phyloP scores from a whole-genome alignment of 495 filamentous ascomycete species.

The Penicillium odoratum region DNA sequence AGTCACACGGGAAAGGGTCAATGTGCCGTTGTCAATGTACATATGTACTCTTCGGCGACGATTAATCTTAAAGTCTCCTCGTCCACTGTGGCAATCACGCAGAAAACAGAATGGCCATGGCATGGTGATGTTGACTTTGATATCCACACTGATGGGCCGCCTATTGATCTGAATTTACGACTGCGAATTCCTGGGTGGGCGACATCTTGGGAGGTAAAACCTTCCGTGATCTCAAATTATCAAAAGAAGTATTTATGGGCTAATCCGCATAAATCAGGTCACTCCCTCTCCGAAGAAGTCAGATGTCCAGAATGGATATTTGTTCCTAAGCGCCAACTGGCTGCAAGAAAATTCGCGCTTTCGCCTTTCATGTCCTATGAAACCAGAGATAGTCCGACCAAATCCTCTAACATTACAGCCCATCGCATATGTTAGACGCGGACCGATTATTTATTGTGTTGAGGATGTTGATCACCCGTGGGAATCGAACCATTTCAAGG shows the following conservation, averaged over 20 bases:
- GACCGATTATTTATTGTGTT: constrained; percentile 58
- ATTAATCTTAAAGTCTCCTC: constrained; percentile 39
- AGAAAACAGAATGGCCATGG: constrained; percentile 57
- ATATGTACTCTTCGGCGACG: constrained; percentile 52
- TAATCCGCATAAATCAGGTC: constrained; percentile 25
- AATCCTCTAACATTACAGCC: constrained; percentile 54
- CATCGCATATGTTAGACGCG: constrained; percentile 50
- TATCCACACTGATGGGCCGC: constrained; percentile 23
- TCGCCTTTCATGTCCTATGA: constrained; percentile 39
- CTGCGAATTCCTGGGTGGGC: constrained; percentile 56
- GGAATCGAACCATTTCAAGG: constrained; percentile 58
- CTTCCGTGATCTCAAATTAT: background rate
- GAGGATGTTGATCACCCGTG: constrained; percentile 60
- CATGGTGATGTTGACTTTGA: constrained; percentile 49
- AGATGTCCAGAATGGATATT: constrained; percentile 46
- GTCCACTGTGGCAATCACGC: constrained; percentile 39
- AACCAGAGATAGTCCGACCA: constrained; percentile 47
- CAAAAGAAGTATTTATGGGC: background rate
- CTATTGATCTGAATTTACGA: constrained; percentile 34
- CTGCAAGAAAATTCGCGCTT: constrained; percentile 31
- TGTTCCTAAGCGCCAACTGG: constrained; percentile 42
- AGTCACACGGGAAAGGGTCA: constrained; percentile 28
- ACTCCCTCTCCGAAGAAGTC: constrained; percentile 20
- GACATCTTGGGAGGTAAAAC: constrained; percentile 37
- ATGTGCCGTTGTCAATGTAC: constrained; percentile 44